Percentiles rank a stretch among this genome's conserved stretches.
Evolutionary conservation across 2,329 filamentous ascomycete species (phyloP).

Genomic region (Clarireedia homoeocarpa): DNA sequence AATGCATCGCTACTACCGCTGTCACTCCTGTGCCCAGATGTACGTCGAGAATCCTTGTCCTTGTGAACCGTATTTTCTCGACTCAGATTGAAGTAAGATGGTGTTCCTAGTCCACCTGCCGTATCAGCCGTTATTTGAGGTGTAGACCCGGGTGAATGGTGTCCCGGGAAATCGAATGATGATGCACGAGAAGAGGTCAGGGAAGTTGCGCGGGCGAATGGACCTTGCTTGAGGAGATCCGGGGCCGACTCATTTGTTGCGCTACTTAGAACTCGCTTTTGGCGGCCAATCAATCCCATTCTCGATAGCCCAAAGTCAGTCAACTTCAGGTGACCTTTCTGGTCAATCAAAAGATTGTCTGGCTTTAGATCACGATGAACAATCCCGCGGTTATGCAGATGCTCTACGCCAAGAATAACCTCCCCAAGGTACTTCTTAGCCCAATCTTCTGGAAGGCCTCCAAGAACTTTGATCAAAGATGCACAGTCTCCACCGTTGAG

Average conservation of each 20-base stretch:
- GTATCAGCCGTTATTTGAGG: slow-evolving; percentile 80
- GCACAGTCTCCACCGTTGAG: slow-evolving; percentile 96
- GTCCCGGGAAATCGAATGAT: slow-evolving; percentile 79
- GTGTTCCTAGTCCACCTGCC: slow-evolving; percentile 60
- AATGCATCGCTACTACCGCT: slow-evolving; percentile 85
- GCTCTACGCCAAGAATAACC: slow-evolving; percentile 92
- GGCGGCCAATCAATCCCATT: slow-evolving; percentile 93
- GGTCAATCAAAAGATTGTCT: slow-evolving; percentile 94
- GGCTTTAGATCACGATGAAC: slow-evolving; percentile 96
- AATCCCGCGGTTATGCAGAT: slow-evolving; percentile 88
- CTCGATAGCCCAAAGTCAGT: slow-evolving; percentile 96
- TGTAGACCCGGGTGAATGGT: slow-evolving; percentile 74
- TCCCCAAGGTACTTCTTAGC: slow-evolving; percentile 95
- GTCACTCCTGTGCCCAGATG: slow-evolving; percentile 74
- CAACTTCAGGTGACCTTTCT: slow-evolving; percentile 91
- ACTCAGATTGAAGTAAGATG: slow-evolving; percentile 84
- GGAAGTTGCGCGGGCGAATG: slow-evolving; percentile 79
- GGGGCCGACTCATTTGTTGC: slow-evolving; percentile 75
- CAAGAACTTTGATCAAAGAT: slow-evolving; percentile 88
- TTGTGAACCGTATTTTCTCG: slow-evolving; percentile 47
- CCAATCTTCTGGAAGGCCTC: slow-evolving; percentile 92
- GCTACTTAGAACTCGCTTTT: slow-evolving; percentile 83
- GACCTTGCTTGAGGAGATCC: slow-evolving; percentile 85
- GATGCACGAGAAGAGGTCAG: slow-evolving; percentile 86
- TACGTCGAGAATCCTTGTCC: slow-evolving; percentile 61